Conservation (phyloP, 2,329 filamentous ascomycete species). For the Chlorencoelia australis region DNA sequence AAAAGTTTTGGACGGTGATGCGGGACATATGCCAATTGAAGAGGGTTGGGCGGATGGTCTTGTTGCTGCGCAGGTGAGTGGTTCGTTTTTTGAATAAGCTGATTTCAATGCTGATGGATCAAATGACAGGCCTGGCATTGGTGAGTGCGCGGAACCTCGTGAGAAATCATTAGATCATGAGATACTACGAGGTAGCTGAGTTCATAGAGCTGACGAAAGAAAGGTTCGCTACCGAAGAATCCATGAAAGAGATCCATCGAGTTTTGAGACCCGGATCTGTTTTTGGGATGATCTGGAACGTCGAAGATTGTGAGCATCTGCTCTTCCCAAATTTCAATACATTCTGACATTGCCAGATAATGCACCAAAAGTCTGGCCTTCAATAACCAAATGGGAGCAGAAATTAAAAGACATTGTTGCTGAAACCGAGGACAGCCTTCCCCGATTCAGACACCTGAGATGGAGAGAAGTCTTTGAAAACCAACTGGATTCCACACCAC, state of each 20-base stretch:
- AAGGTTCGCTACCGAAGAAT: constrained; percentile 55
- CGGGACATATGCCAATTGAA: constrained; percentile 43
- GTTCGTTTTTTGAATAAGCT: constrained; percentile 5
- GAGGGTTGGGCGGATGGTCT: constrained; percentile 54
- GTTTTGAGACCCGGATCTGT: constrained; percentile 49
- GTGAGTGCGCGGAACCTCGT: no score
- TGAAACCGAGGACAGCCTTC: constrained; percentile 44
- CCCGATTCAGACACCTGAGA: constrained; percentile 53
- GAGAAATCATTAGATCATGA: no score
- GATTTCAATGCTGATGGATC: neutral
- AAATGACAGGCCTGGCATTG: constrained; percentile 38
- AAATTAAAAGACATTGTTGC: constrained; percentile 49
- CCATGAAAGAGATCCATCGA: constrained; percentile 56
- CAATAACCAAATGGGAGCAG: constrained; percentile 50
- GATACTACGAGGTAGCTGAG: neutral
- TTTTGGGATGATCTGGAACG: constrained; percentile 64
- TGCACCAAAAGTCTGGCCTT: constrained; percentile 44
- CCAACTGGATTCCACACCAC: constrained; percentile 41
- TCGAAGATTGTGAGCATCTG: constrained; percentile 52
- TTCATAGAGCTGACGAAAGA: constrained; percentile 1
- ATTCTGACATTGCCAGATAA: constrained; percentile 42
- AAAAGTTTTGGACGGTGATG: constrained; percentile 45
- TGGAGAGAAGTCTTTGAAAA: constrained; percentile 57
- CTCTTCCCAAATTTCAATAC: neutral
- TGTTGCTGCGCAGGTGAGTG: constrained; percentile 55